Percentiles rank a stretch among this genome's conserved stretches.
Evolutionary conservation across 768 basidiomycete species (phyloP).

Genomic region (Hygrophorus russula): DNA sequence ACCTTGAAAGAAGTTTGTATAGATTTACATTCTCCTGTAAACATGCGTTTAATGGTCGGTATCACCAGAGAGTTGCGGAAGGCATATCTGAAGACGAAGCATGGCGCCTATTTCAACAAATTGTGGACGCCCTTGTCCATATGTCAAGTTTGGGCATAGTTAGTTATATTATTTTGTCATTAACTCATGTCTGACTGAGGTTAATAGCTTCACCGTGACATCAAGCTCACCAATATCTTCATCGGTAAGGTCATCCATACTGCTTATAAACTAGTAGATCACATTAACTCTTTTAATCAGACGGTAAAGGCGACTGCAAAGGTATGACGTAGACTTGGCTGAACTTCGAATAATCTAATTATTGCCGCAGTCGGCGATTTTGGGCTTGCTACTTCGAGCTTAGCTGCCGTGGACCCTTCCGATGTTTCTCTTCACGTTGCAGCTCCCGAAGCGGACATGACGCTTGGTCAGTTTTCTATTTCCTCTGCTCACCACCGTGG

Average conservation of each 20-base stretch:
- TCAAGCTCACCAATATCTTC: constrained; percentile 91
- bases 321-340: constrained; percentile 21
- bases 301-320: constrained; percentile 79
- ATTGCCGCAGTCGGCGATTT: constrained; percentile 73
- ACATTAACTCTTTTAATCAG: constrained; percentile 23
- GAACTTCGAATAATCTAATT: neutral
- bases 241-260: constrained; percentile 46
- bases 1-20: constrained; percentile 68
- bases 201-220: constrained; percentile 64
- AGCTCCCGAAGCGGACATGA: constrained; percentile 56
- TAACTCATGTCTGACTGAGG: neutral
- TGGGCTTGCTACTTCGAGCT: constrained; percentile 76
- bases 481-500: neutral
- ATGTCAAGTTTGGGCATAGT: constrained; percentile 86
- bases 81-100: constrained; percentile 76
- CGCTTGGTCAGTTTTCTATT: constrained; percentile 37
- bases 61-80: constrained; percentile 55
- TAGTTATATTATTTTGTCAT: constrained; percentile 14
- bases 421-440: constrained; percentile 40
- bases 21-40: neutral
- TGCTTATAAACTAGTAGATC: neutral
- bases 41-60: neutral
- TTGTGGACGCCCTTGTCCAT: constrained; percentile 81
- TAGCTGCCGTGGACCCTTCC: constrained; percentile 69
- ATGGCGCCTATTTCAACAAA: constrained; percentile 85